Evolutionary conservation across 164 flowering plant genomes (phyloP).

Genomic region (Santalum album): DNA sequence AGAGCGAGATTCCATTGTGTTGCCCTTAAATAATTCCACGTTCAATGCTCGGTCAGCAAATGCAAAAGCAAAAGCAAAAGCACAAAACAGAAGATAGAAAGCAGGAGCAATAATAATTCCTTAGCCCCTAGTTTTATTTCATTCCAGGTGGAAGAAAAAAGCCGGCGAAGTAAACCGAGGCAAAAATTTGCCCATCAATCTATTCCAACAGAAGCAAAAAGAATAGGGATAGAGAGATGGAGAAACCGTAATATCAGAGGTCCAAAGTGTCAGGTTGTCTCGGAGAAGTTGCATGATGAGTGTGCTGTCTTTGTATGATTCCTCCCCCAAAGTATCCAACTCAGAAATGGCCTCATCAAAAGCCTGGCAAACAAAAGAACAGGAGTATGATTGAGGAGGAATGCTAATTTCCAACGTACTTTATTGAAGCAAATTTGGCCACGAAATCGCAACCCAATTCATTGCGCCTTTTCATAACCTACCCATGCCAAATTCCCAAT

Average conservation of each 20-base stretch:
- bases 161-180: too few relatives aligned
- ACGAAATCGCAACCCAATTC: too few relatives aligned
- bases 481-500: too few relatives aligned
- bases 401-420: too few relatives aligned
- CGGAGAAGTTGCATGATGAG: constrained; percentile 62
- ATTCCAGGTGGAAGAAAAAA: too few relatives aligned
- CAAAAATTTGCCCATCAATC: not conserved
- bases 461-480: too few relatives aligned
- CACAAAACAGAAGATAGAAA: not conserved
- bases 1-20: too few relatives aligned
- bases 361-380: constrained; percentile 31
- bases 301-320: constrained; percentile 72
- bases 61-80: not conserved
- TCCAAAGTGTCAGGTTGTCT: constrained; percentile 63
- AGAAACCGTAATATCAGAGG: constrained; percentile 54
- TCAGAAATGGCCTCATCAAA: constrained; percentile 78
- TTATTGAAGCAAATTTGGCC: too few relatives aligned
- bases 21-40: too few relatives aligned
- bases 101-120: too few relatives aligned
- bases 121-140: too few relatives aligned
- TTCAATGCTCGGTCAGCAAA: not conserved
- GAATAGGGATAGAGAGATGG: constrained; percentile 14
- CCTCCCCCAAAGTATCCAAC: constrained; percentile 72
- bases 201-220: not conserved
- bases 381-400: too few relatives aligned